Evolutionary conservation across 306 rosid genomes (phyloP).

Genomic region (Crotalaria pallida): DNA sequence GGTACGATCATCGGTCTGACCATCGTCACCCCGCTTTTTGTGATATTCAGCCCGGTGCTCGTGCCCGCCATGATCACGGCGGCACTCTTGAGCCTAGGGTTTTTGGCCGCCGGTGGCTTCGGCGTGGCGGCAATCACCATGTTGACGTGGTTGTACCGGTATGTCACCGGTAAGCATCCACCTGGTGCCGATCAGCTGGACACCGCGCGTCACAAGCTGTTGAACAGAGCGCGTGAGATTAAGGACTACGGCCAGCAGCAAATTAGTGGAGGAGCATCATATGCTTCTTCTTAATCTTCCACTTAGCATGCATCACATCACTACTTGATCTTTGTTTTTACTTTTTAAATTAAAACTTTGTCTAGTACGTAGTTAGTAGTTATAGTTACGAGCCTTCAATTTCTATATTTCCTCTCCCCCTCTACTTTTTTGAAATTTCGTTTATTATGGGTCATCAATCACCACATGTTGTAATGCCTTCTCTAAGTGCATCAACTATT

Average conservation of each 20-base stretch:
- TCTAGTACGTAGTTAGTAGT: no score
- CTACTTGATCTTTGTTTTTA: background rate
- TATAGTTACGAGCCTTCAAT: background rate
- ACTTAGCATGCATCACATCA: no score
- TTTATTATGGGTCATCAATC: background rate
- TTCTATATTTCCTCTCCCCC: background rate
- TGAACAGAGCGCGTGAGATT: slow-evolving; percentile 64
- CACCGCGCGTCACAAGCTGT: slow-evolving; percentile 40
- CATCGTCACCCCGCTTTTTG: slow-evolving; percentile 52
- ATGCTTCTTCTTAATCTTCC: slow-evolving; percentile 24
- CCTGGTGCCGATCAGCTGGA: slow-evolving; percentile 49
- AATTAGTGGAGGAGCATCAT: slow-evolving; percentile 26
- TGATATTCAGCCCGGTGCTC: slow-evolving; percentile 82
- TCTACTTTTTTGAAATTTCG: background rate
- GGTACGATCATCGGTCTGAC: slow-evolving; percentile 54
- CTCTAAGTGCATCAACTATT: background rate
- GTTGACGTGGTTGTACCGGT: slow-evolving; percentile 61
- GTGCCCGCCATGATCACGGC: slow-evolving; percentile 52
- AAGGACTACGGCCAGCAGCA: slow-evolving; percentile 69
- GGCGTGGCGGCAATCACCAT: slow-evolving; percentile 69
- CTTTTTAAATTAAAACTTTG: background rate
- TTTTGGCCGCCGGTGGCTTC: slow-evolving; percentile 60
- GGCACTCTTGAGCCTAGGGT: slow-evolving; percentile 44
- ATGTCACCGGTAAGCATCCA: slow-evolving; percentile 47
- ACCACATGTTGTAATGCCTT: background rate